These are phyloP conservation scores for Botrytis medusae DNA, from an alignment of 2,329 filamentous ascomycete species.

Conservation along the genomic window DNA sequence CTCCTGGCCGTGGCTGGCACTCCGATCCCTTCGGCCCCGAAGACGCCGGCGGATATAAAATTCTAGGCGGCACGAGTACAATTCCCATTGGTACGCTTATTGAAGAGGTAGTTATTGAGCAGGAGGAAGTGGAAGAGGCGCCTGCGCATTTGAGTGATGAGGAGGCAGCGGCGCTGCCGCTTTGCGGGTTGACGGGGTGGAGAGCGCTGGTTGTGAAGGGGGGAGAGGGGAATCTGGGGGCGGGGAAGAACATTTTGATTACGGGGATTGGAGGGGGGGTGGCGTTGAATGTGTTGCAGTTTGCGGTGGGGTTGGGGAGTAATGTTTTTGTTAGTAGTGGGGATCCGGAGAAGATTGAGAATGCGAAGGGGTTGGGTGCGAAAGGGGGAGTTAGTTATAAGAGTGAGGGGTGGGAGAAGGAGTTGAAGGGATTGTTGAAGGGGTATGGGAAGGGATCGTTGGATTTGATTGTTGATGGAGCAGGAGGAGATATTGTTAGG, in stretches of 20 bases:
- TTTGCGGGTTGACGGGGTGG: conserved; percentile 77
- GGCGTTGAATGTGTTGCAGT: conserved; percentile 77
- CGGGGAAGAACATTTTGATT: conserved; percentile 74
- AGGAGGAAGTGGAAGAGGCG: conserved; percentile 71
- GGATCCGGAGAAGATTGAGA: conserved; percentile 66
- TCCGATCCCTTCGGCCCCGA: conserved; percentile 73
- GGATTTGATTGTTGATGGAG: conserved; percentile 87
- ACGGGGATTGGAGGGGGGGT: conserved; percentile 95
- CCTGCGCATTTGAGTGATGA: conserved; percentile 69
- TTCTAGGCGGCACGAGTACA: conserved; percentile 67
- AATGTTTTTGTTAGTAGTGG: conserved; percentile 49
- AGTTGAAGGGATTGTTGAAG: conserved; percentile 63
- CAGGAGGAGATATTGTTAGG: conserved; percentile 79
- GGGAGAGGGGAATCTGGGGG: conserved; percentile 54
- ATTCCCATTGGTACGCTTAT: conserved; percentile 69
- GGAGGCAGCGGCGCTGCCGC: conserved; percentile 79
- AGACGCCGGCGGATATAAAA: conserved; percentile 56
- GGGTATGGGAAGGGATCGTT: conserved; percentile 61
- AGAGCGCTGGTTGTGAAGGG: conserved; percentile 80
- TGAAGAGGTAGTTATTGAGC: conserved; percentile 69
- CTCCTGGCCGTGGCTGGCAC: conserved; percentile 77
- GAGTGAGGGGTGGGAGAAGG: conserved; percentile 76
- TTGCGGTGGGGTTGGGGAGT: conserved; percentile 67
- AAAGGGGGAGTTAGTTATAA: conserved; percentile 81
- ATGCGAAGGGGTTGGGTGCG: conserved; percentile 71